Evolutionary conservation across 805 yeast genomes (phyloP).

Genomic region (Komagataella pseudopastoris): DNA sequence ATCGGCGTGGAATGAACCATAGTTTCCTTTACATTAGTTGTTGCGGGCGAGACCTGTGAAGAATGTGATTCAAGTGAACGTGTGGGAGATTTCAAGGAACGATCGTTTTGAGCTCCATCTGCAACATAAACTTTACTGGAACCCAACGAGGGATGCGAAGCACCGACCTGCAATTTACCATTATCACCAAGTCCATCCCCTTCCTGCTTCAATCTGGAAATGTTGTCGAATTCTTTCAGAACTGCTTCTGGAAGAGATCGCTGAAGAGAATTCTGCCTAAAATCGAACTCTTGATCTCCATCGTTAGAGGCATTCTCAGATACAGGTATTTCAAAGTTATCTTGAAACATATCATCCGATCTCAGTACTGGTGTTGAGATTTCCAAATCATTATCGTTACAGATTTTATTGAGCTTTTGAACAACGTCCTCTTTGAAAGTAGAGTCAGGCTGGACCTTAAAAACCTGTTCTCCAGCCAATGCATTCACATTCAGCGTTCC

Average conservation of each 20-base stretch:
- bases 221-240: neutral
- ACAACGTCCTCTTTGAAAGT: neutral
- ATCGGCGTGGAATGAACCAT: neutral
- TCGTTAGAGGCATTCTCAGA: neutral
- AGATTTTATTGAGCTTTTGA: neutral
- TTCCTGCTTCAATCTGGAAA: neutral
- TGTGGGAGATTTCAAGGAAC: neutral
- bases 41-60: neutral
- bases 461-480: conserved; percentile 5
- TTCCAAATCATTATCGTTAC: neutral
- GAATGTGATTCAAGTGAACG: neutral
- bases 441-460: neutral
- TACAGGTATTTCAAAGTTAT: neutral
- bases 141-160: neutral
- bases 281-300: neutral
- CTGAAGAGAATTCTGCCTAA: neutral
- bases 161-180: neutral
- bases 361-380: neutral
- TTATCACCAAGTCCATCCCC: neutral
- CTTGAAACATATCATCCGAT: neutral
- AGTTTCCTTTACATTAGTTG: neutral
- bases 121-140: neutral
- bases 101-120: neutral
- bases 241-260: neutral
- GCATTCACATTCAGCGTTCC: conserved; percentile 17